Base-by-base conservation (phyloP, 371 early-diverging fungal species). In the Mucor piriformis region DNA sequence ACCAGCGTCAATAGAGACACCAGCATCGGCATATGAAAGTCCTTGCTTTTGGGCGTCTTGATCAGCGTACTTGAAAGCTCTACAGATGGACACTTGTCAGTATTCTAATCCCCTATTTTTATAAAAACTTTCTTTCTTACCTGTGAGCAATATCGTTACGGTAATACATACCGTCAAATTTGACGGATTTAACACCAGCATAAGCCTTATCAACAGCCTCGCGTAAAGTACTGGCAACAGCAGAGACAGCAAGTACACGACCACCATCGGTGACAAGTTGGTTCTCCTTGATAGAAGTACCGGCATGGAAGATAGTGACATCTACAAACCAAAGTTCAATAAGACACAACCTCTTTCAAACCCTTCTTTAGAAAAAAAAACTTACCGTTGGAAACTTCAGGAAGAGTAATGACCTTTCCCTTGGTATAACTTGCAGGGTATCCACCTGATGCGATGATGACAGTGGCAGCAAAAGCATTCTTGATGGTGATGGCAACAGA, bases 1-100 rank as follows among this genome's bases (percentile, higher is more conserved):
- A 35, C 99, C 99, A 12, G 92, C 92, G 72, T 97, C 96, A 63
- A 98, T 96, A 60, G 86, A 86, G 32, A 98, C 99, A 72, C 99
- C 99, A 24, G 98, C 96, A 64, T 89, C 90, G 13, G 92, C 95
- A 73, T 98, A 98, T 5, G 94, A 92, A 48, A 88, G 74, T 21
- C 81, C 79, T 5, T 59, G 57, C 49, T 73, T 67, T 55, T 73
- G 62, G 24, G 67, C 76, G 50, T 80, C 67, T 54, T 78, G 57
- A 3, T 81, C 74, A 35, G 85, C 66, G 53, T 83, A 77, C 24
- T 72, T 75, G 67, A 92, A 81, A 12, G 93, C 90, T 48, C 88
- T 82, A 61, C 16, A 61, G 24, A 52, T n/a, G n/a, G n/a, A n/a
- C n/a, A n/a, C n/a, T n/a, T n/a, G n/a, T n/a, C n/a, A 18, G 21